Percentiles rank a stretch among this genome's conserved stretches.
Conservation (phyloP, 176 grass and related monocot species). For the Phragmites australis region DNA sequence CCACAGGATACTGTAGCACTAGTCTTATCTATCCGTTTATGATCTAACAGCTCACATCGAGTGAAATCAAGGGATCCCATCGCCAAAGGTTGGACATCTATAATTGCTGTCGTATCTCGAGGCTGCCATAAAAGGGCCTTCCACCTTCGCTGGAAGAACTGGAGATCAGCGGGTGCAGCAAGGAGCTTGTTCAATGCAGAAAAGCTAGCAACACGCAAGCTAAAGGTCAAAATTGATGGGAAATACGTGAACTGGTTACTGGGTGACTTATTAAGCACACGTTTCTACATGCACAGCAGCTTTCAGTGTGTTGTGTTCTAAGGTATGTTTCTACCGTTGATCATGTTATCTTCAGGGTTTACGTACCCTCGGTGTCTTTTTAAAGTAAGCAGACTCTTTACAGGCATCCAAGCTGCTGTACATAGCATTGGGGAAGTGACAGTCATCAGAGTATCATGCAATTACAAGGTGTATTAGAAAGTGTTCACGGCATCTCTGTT, state of each 20-base stretch:
- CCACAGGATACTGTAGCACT: too few species aligned
- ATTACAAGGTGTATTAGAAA: background rate
- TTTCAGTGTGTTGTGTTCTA: background rate
- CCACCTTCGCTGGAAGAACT: constrained; percentile 4
- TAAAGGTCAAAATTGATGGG: background rate
- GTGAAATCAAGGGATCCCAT: too few species aligned
- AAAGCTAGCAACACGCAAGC: constrained; percentile 1
- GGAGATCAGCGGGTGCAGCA: rapidly evolving
- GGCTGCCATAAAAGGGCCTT: background rate
- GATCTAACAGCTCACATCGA: too few species aligned
- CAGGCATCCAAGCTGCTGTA: background rate
- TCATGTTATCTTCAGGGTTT: background rate
- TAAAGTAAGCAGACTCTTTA: background rate
- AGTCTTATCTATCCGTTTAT: too few species aligned
- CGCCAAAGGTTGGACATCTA: background rate
- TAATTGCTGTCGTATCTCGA: rapidly evolving
- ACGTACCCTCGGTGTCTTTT: background rate
- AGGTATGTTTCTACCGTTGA: background rate
- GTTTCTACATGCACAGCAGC: background rate
- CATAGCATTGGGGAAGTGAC: background rate
- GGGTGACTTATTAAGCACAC: background rate
- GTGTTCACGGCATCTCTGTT: background rate
- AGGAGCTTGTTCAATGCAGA: background rate
- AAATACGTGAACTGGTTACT: background rate
- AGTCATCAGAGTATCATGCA: background rate